Evolutionary conservation across 345 rosid genomes (phyloP).

Genomic region (Zanthoxylum bungeanum): DNA sequence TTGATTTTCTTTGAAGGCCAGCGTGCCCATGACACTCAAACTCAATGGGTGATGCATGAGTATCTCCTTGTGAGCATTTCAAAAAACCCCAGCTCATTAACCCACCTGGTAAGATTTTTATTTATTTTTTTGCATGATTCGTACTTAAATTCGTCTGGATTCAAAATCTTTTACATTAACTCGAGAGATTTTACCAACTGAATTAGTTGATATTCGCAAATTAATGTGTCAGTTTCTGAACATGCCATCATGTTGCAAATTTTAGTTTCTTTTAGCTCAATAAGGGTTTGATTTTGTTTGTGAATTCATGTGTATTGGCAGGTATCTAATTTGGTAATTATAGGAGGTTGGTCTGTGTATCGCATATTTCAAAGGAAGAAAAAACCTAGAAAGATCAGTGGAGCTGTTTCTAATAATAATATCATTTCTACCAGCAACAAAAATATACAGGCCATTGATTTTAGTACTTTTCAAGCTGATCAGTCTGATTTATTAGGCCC

Average conservation of each 20-base stretch:
- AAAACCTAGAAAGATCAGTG: constrained; percentile 25
- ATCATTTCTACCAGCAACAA: constrained; percentile 3
- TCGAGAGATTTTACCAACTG: neutral
- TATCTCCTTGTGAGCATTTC: constrained; percentile 37
- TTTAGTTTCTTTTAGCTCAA: too few relatives aligned
- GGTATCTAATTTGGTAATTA: constrained; percentile 25
- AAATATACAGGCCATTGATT: constrained; percentile 3
- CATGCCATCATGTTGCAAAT: too few relatives aligned
- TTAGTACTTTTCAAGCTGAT: neutral
- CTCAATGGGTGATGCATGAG: constrained; percentile 69
- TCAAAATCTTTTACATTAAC: too few relatives aligned
- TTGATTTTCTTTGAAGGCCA: constrained; percentile 45
- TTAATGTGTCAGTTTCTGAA: too few relatives aligned
- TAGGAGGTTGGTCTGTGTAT: constrained; percentile 68
- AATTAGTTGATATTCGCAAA: too few relatives aligned
- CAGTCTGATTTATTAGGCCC: constrained; percentile 25
- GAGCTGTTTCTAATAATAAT: constrained; percentile 3
- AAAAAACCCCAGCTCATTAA: constrained; percentile 11
- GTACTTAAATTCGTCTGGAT: too few relatives aligned
- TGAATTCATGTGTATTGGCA: constrained; percentile 27
- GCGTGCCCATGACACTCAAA: constrained; percentile 21
- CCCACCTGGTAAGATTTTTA: constrained; percentile 21
- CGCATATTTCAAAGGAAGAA: constrained; percentile 58
- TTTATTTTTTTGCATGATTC: too few relatives aligned
- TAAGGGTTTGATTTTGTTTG: too few relatives aligned